Base-by-base conservation (phyloP, 192 early-diverging fungal genomes). In the Coemansia nantahalensis region DNA sequence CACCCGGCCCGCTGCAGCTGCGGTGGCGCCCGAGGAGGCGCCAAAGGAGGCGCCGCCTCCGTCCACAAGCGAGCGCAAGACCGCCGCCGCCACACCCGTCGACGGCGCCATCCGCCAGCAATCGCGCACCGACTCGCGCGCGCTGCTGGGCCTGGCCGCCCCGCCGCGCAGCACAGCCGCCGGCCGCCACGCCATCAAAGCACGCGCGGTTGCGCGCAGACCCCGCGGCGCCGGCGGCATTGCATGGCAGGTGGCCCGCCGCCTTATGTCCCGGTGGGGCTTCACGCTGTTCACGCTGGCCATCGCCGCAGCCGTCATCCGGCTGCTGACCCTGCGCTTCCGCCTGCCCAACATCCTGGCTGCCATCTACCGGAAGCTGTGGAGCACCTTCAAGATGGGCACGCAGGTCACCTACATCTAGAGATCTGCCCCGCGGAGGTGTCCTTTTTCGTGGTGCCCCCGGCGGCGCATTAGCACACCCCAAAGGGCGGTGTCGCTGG, bases 381-480 rank as follows among this genome's bases (percentile, higher is more conserved):
- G 72, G 65, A 59, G 28, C 31, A 76, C 72, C 0, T 17, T 63
- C 34, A 67, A 63, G 51, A 75, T 75, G 72, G 72, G 72, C 35
- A 68, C 72, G 1, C 55, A 68, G 35, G 61, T 75, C 2, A 75
- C 72, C 12, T 68, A 75, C 52, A 62, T 75, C 10, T 75, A 57
- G 32, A 9, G 15, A 26, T n/a, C n/a, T n/a, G n/a, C n/a, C n/a
- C n/a, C n/a, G n/a, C n/a, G n/a, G n/a, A n/a, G n/a, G n/a, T n/a
- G n/a, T n/a, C n/a, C n/a, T n/a, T n/a, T n/a, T n/a, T n/a, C n/a
- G n/a, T n/a, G n/a, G n/a, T n/a, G n/a, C n/a, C n/a, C n/a, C n/a
- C n/a, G n/a, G n/a, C n/a, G n/a, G n/a, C n/a, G n/a, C n/a, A n/a
- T n/a, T n/a, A n/a, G n/a, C n/a, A n/a, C n/a, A n/a, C n/a, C n/a